These are phyloP conservation scores for Neurospora tetraspora DNA, from an alignment of 495 filamentous ascomycete genomes.

Conservation along the genomic window DNA sequence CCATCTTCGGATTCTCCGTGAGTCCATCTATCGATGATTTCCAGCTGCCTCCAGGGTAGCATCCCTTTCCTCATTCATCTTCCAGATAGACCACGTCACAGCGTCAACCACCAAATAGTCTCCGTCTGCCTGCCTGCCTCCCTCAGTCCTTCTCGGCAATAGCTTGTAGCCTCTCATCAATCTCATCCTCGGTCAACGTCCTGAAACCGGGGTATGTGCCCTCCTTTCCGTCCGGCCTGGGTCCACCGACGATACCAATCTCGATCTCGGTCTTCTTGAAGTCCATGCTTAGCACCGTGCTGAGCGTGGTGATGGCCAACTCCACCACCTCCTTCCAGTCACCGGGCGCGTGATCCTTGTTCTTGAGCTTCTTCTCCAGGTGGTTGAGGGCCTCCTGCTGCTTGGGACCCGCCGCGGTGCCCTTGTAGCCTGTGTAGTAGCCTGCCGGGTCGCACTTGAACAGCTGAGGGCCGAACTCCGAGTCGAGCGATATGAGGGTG, in stretches of 20 bases:
- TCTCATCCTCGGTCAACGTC: slow-evolving; percentile 90
- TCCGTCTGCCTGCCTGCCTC: background rate
- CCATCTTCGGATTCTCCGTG: background rate
- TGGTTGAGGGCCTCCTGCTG: slow-evolving; percentile 96
- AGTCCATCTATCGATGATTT: background rate
- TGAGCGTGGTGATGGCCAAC: slow-evolving; percentile 85
- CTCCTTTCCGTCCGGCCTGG: slow-evolving; percentile 66
- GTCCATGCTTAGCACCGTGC: slow-evolving; percentile 93
- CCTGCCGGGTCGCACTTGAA: slow-evolving; percentile 98
- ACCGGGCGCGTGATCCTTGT: slow-evolving; percentile 89
- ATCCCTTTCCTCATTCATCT: slow-evolving; percentile 8
- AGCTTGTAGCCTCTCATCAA: slow-evolving; percentile 93
- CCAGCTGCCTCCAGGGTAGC: slow-evolving; percentile 4
- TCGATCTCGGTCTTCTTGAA: slow-evolving; percentile 99
- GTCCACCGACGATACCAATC: slow-evolving; percentile 89
- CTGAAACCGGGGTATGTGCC: slow-evolving; percentile 70
- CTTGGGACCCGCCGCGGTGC: slow-evolving; percentile 91
- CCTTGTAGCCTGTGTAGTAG: slow-evolving; percentile 97
- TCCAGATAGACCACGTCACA: slow-evolving; percentile 4
- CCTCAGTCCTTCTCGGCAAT: slow-evolving; percentile 94
- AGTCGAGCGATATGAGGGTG: slow-evolving; percentile 87
- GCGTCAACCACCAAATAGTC: background rate
- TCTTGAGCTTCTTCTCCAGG: slow-evolving; percentile 99
- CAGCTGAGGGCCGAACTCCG: slow-evolving; percentile 87
- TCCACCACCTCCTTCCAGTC: slow-evolving; percentile 98